phyloP scores from a whole-genome alignment of 805 yeast genomes.

The Metschnikowia rubicola region DNA sequence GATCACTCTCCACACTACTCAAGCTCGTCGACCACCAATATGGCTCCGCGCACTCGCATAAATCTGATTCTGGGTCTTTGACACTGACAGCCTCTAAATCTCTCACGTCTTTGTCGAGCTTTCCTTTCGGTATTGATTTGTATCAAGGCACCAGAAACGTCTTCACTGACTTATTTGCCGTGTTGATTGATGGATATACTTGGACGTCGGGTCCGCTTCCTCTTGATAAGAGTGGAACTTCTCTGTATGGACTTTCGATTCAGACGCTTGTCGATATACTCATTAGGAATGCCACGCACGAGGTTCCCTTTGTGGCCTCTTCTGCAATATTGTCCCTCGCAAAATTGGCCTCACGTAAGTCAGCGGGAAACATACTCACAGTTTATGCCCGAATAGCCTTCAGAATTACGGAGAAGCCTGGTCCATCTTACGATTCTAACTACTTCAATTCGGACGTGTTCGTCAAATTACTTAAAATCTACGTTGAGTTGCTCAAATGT shows the following conservation, averaged over 20 bases:
- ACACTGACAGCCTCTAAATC: conserved; percentile 23
- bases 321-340: conserved; percentile 65
- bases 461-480: conserved; percentile 57
- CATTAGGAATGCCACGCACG: conserved; percentile 72
- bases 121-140: conserved; percentile 39
- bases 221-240: conserved; percentile 39
- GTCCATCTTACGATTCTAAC: conserved; percentile 50
- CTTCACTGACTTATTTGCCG: conserved; percentile 62
- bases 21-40: conserved; percentile 56
- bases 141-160: conserved; percentile 32
- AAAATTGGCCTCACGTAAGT: conserved; percentile 61
- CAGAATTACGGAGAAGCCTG: conserved; percentile 70
- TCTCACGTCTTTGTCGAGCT: conserved; percentile 38
- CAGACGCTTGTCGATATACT: conserved; percentile 70
- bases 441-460: conserved; percentile 62
- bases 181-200: conserved; percentile 68
- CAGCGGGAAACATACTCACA: conserved; percentile 67
- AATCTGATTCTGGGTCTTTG: conserved; percentile 11
- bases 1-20: conserved; percentile 51
- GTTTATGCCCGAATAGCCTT: conserved; percentile 78
- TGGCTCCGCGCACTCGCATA: conserved; percentile 39
- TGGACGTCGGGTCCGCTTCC: conserved; percentile 45
- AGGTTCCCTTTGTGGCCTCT: conserved; percentile 54
- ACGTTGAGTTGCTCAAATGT: conserved; percentile 72
- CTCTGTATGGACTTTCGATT: conserved; percentile 48